phyloP scores from a whole-genome alignment of 345 rosid species.

The Lepidium sativum region DNA sequence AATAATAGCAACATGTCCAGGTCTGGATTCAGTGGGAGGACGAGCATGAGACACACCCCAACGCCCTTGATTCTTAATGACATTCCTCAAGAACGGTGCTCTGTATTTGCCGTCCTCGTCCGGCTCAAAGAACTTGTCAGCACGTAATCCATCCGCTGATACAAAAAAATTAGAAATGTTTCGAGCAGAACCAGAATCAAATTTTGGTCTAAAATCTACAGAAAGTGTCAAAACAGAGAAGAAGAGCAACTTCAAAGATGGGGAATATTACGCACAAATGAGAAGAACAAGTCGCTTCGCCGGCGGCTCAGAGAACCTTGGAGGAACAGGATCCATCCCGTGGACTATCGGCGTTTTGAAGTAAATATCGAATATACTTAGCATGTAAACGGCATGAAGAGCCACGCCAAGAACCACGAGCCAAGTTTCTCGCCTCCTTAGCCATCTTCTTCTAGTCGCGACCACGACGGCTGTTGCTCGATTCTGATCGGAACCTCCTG shows the following conservation, averaged over 20 bases:
- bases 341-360: slow-evolving; percentile 96
- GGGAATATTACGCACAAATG: slow-evolving; percentile 38
- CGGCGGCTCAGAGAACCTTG: slow-evolving; percentile 58
- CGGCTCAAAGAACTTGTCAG: slow-evolving; percentile 93
- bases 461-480: neutral
- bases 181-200: neutral
- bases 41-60: slow-evolving; percentile 99
- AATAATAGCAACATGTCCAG: slow-evolving; percentile 89
- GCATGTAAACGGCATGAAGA: slow-evolving; percentile 88
- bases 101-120: slow-evolving; percentile 60
- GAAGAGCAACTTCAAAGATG: neutral
- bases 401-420: slow-evolving; percentile 66
- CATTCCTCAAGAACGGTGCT: slow-evolving; percentile 83
- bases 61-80: slow-evolving; percentile 66
- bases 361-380: slow-evolving; percentile 94
- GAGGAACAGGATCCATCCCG: slow-evolving; percentile 81
- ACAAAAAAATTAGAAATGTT: neutral
- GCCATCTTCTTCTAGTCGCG: slow-evolving; percentile 39
- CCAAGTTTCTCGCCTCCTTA: slow-evolving; percentile 68
- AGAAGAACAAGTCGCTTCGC: slow-evolving; percentile 90
- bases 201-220: neutral
- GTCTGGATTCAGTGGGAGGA: slow-evolving; percentile 96
- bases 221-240: neutral
- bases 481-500: slow-evolving; percentile 26
- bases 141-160: slow-evolving; percentile 94